Conservation (phyloP, 305 asterid species). For the Petunia hybrid region DNA sequence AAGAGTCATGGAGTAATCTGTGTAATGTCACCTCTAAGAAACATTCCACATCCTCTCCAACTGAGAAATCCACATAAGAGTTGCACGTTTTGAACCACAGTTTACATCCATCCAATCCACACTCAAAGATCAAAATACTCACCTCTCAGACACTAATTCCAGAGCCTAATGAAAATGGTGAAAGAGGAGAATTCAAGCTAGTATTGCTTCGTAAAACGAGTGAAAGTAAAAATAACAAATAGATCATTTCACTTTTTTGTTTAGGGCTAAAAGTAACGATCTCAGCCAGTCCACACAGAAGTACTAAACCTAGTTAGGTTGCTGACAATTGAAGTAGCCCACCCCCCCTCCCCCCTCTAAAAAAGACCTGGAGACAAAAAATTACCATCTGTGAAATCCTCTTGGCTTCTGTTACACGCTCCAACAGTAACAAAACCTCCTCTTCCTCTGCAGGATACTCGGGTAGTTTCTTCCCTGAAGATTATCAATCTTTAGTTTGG, state of each 20-base stretch:
- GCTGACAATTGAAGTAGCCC: background rate
- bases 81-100: background rate
- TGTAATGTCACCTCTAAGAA: background rate
- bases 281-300: background rate
- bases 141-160: background rate
- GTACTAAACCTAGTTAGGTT: background rate
- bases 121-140: background rate
- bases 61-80: background rate
- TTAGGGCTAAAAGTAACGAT: background rate
- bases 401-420: slow-evolving; percentile 81
- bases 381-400: slow-evolving; percentile 74
- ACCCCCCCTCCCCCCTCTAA: background rate
- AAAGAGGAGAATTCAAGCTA: background rate
- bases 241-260: background rate
- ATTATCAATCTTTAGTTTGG: slow-evolving; percentile 28
- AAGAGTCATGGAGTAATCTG: too few relatives aligned
- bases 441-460: slow-evolving; percentile 73
- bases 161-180: background rate
- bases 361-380: background rate
- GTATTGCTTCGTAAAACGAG: background rate
- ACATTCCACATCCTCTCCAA: background rate
- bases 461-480: slow-evolving; percentile 76
- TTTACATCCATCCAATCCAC: background rate
- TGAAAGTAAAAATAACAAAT: background rate
- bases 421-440: slow-evolving; percentile 72